These are phyloP conservation scores for Thelonectria discophora DNA, from an alignment of 2,329 filamentous ascomycete species.

Conservation along the genomic window DNA sequence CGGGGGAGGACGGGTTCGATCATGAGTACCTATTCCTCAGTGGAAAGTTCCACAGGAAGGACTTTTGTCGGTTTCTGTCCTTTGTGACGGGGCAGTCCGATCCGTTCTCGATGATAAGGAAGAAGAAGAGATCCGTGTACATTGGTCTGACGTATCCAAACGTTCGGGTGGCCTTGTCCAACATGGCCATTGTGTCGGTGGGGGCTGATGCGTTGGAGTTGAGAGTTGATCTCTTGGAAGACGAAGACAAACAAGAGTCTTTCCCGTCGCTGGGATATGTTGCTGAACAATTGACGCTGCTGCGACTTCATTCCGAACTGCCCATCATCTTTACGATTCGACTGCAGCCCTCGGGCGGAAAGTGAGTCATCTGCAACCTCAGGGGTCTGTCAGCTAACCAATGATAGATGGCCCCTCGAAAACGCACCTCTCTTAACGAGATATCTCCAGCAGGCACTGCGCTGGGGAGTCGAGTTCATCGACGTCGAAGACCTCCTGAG, in stretches of 20 bases:
- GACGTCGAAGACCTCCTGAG: slow-evolving; percentile 23
- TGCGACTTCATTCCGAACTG: slow-evolving; percentile 22
- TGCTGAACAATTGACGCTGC: slow-evolving; percentile 19
- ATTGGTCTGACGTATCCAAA: slow-evolving; percentile 28
- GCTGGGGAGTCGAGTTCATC: slow-evolving; percentile 27
- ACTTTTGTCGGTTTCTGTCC: slow-evolving; percentile 24
- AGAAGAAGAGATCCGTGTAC: slow-evolving; percentile 22
- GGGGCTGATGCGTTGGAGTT: slow-evolving; percentile 27
- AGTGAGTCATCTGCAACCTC: slow-evolving; percentile 1
- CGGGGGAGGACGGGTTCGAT: background rate
- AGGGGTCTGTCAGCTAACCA: background rate
- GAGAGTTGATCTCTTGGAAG: slow-evolving; percentile 19
- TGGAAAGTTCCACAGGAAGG: slow-evolving; percentile 16
- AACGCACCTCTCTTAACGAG: background rate
- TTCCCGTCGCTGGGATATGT: slow-evolving; percentile 23
- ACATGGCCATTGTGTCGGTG: slow-evolving; percentile 29
- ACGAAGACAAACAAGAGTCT: background rate
- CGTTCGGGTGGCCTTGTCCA: slow-evolving; percentile 24
- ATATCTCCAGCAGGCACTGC: slow-evolving; percentile 17
- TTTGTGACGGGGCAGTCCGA: slow-evolving; percentile 22
- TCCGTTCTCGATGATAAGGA: slow-evolving; percentile 14
- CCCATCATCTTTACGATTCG: slow-evolving; percentile 27
- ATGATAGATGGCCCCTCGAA: slow-evolving; percentile 16
- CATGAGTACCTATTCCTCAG: slow-evolving; percentile 25
- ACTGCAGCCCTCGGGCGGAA: slow-evolving; percentile 22